phyloP scores from a whole-genome alignment of 768 basidiomycete genomes.

The Boletus edulis region DNA sequence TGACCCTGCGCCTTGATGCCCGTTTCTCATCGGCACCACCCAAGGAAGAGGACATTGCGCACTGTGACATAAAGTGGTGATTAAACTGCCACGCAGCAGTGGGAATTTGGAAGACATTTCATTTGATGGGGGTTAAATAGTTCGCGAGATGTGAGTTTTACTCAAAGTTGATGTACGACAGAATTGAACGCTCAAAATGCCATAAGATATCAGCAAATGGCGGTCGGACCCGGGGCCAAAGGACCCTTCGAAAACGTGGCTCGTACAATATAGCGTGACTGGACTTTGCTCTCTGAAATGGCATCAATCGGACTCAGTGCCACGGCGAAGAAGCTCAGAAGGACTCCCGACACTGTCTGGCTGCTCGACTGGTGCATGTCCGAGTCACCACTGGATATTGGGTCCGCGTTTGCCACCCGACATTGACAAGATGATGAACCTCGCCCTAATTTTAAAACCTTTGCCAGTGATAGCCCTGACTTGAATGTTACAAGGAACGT shows the following conservation, averaged over 20 bases:
- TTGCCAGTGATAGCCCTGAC: slow-evolving; percentile 8
- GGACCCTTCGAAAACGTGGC: background rate
- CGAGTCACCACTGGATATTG: no score
- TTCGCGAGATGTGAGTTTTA: background rate
- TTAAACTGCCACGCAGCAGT: background rate
- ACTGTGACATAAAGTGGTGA: slow-evolving; percentile 6
- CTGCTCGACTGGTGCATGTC: background rate
- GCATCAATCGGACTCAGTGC: background rate
- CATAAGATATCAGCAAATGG: background rate
- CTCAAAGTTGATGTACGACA: background rate
- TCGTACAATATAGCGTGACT: background rate
- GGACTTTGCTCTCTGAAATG: no score
- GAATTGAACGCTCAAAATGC: background rate
- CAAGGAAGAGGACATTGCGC: background rate
- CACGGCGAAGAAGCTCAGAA: background rate
- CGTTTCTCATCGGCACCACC: background rate
- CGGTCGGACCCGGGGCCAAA: background rate
- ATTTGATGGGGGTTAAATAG: background rate
- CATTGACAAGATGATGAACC: slow-evolving; percentile 8
- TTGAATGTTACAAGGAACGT: background rate
- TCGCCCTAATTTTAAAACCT: background rate
- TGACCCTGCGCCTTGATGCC: background rate
- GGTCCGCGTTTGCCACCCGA: background rate
- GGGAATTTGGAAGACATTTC: slow-evolving; percentile 6
- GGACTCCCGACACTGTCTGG: background rate